phyloP scores from a whole-genome alignment of 2,329 filamentous ascomycete species.

The Incumbomyces delicatus region DNA sequence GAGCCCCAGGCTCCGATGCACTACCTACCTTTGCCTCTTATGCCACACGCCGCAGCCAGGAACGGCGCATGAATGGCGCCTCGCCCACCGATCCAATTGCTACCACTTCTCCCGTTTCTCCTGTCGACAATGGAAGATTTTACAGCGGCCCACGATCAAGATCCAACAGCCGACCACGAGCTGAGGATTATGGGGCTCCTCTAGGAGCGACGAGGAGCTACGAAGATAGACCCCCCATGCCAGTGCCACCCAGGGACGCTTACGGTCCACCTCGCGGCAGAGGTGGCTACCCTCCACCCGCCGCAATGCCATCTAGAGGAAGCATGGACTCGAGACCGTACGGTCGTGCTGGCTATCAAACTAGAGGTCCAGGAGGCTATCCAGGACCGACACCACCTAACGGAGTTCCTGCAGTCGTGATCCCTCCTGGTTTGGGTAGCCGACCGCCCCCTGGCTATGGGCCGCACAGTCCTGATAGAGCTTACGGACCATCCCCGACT shows the following conservation, averaged over 20 bases:
- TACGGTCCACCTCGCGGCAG: slow-evolving; percentile 30
- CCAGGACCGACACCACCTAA: slow-evolving; percentile 16
- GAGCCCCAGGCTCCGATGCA: slow-evolving; percentile 43
- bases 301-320: slow-evolving; percentile 26
- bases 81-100: slow-evolving; percentile 1
- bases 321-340: slow-evolving; percentile 22
- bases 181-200: neutral
- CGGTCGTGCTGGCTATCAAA: slow-evolving; percentile 22
- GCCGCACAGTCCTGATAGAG: slow-evolving; percentile 26
- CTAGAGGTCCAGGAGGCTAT: slow-evolving; percentile 14
- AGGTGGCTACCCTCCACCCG: slow-evolving; percentile 27
- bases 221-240: slow-evolving; percentile 23
- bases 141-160: slow-evolving; percentile 21
- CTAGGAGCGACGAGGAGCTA: neutral
- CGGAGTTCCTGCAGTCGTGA: slow-evolving; percentile 29
- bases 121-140: slow-evolving; percentile 20
- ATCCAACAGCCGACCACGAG: slow-evolving; percentile 25
- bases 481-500: slow-evolving; percentile 31
- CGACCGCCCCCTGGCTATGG: slow-evolving; percentile 44
- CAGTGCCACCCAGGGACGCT: slow-evolving; percentile 22
- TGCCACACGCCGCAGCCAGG: slow-evolving; percentile 15
- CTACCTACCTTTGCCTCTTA: slow-evolving; percentile 40
- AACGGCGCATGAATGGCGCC: slow-evolving; percentile 4
- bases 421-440: slow-evolving; percentile 33
- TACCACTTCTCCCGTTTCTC: neutral